Percentiles rank a stretch among this genome's conserved stretches.
phyloP scores from a whole-genome alignment of 2,329 filamentous ascomycete genomes.

The Pestalotiopsis sp. region DNA sequence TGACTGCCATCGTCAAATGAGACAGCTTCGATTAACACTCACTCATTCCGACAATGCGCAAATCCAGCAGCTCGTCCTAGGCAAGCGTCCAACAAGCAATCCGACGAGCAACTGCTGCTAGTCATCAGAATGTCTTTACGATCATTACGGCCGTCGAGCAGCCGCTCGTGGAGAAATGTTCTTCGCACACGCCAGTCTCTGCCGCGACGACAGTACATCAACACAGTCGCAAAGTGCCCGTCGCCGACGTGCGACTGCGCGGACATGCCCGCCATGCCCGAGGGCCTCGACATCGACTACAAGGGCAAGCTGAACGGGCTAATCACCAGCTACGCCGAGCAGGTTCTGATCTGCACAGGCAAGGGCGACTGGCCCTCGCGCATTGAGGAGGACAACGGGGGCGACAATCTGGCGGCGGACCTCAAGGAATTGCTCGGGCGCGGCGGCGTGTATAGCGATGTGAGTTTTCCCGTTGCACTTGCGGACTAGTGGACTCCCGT shows the following conservation, averaged over 20 bases:
- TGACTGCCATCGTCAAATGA: not conserved
- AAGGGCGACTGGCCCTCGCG: conserved; percentile 78
- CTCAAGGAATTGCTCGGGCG: conserved; percentile 72
- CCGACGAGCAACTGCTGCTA: too few species aligned
- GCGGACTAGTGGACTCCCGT: too few species aligned
- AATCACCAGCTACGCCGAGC: conserved; percentile 78
- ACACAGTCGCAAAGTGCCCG: conserved; percentile 64
- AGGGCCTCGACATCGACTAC: conserved; percentile 75
- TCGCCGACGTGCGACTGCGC: conserved; percentile 77
- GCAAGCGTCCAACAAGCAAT: not conserved
- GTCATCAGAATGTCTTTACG: conserved; percentile 2
- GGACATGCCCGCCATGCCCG: conserved; percentile 64
- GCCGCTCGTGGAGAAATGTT: conserved; percentile 12
- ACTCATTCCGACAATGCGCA: not conserved
- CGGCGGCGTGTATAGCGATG: conserved; percentile 69
- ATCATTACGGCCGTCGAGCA: conserved; percentile 8
- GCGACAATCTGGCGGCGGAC: conserved; percentile 69
- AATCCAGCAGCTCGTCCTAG: not conserved
- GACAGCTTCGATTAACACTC: not conserved
- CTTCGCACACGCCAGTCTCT: not conserved
- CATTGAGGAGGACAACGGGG: conserved; percentile 80
- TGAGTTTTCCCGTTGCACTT: conserved; percentile 39
- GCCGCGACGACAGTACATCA: conserved; percentile 19
- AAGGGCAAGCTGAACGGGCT: conserved; percentile 72
- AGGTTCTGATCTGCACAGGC: conserved; percentile 83